Evolutionary conservation across 305 asterid species (phyloP).

Genomic region (Solanum aculeatissimum): DNA sequence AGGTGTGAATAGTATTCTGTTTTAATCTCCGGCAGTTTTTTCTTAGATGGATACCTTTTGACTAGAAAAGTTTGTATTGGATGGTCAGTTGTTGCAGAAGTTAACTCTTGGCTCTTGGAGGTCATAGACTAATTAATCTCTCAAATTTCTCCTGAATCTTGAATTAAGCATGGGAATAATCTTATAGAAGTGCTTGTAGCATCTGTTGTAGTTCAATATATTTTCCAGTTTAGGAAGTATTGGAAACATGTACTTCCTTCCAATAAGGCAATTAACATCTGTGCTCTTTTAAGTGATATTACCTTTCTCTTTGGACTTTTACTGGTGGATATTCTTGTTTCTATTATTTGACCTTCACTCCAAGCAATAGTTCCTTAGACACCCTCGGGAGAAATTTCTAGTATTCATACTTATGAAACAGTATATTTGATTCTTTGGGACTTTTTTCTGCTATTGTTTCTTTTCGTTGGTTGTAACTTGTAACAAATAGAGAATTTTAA

Average conservation of each 20-base stretch:
- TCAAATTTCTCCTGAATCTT: neutral
- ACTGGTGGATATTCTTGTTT: neutral
- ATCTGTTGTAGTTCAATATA: neutral
- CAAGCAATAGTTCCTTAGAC: neutral
- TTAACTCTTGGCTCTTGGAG: neutral
- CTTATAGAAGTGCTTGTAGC: neutral
- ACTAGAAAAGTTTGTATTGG: neutral
- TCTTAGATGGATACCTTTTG: neutral
- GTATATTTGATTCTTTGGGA: neutral
- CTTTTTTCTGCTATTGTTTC: neutral
- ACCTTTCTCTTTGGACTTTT: neutral
- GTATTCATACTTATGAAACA: neutral
- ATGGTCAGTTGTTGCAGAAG: neutral
- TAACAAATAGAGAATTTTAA: neutral
- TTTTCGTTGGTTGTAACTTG: neutral
- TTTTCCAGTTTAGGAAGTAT: neutral
- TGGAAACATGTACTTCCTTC: neutral
- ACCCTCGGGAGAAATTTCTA: neutral
- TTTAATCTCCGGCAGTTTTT: neutral
- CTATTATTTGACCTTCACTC: neutral
- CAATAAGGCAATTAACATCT: neutral
- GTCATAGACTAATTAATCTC: neutral
- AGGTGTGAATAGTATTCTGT: constrained; percentile 32
- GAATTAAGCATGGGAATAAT: neutral
- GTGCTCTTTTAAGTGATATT: neutral